Evolutionary conservation across 192 early-diverging fungal genomes (phyloP), one percentile per base, ranked within the genome.

Genomic region (Umbelopsis ramanniana): DNA sequence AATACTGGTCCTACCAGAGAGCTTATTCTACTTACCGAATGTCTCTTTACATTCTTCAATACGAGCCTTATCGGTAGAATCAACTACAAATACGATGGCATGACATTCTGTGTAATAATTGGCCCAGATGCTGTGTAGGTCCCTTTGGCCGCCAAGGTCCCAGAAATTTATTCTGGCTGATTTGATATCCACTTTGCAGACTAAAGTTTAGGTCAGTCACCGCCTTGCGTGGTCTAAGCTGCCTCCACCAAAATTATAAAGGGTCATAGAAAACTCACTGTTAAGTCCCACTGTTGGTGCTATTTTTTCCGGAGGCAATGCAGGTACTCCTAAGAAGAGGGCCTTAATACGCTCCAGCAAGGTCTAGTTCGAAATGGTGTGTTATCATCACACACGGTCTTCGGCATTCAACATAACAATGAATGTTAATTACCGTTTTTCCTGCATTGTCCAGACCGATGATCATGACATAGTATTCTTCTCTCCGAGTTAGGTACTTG

Each of bases 381-480:
- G 48, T 50, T 15, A n/a, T 15, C 15, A 50, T 43, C 40, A 50
- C n/a, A 15, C 48, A 21, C n/a, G 48, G 17, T 50, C 48, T 50
- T 21, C 29, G 15, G 3, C n/a, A 17, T 50, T 29, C 29, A 29
- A 29, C 29, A 29, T 29, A 3, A 29, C 48, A 8, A 6, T 35
- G n/a, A 43, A 22, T 12, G n/a, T 46, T 33, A 78, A 79, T 72
- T 85, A 92, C 93, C 48, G 97, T 98, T 79, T 99, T 99, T 52
- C 97, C 97, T n/a, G 95, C 94, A 80, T 95, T 94, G 76, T 99
- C 97, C 23, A 98, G 89, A 35, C 97, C 97, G 38, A 99, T 81
- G 63, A 99, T 93, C n/a, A 99, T 86, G n/a, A 98, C 88, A 67
- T 91, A 95, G 84, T 90, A 99, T 72, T 97, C 94, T 78, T 98